Percentiles rank a stretch among this genome's conserved stretches.
Conservation (phyloP, 768 basidiomycete genomes). For the Hygrophorus russula region DNA sequence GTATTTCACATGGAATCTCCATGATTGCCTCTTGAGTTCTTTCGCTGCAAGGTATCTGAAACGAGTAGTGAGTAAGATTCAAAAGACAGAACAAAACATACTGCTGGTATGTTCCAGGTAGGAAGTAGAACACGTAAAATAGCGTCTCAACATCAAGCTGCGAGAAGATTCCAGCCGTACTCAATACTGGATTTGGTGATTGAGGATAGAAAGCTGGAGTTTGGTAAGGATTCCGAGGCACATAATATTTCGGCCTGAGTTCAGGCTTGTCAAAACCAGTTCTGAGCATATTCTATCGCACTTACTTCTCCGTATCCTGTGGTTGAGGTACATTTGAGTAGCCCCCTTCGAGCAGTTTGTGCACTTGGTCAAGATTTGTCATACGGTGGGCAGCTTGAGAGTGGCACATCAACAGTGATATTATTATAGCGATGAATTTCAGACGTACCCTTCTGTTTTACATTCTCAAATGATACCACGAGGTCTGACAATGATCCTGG, state of each 20-base stretch:
- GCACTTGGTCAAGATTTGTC: constrained; percentile 80
- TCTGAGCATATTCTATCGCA: constrained; percentile 3
- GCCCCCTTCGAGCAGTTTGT: constrained; percentile 90
- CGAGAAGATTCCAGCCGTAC: constrained; percentile 73
- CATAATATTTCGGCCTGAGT: constrained; percentile 96
- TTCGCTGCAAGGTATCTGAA: constrained; percentile 87
- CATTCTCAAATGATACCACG: constrained; percentile 88
- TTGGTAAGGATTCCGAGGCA: constrained; percentile 83
- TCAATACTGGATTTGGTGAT: constrained; percentile 67
- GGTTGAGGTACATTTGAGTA: constrained; percentile 84
- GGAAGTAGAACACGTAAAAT: constrained; percentile 98
- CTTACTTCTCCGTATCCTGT: constrained; percentile 89
- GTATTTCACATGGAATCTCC: constrained; percentile 99
- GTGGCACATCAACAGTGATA: neutral
- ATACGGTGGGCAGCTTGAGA: constrained; percentile 62
- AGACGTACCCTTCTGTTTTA: constrained; percentile 85
- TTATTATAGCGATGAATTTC: neutral
- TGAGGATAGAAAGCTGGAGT: constrained; percentile 96
- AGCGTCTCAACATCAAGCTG: constrained; percentile 95
- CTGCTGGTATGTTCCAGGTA: constrained; percentile 97
- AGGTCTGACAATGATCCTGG: constrained; percentile 86
- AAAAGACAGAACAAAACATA: constrained; percentile 17
- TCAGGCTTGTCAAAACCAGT: constrained; percentile 3
- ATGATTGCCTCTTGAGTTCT: constrained; percentile 93
- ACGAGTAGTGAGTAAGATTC: neutral